Evolutionary conservation across 345 rosid species (phyloP).

Genomic region (Populus nigra): DNA sequence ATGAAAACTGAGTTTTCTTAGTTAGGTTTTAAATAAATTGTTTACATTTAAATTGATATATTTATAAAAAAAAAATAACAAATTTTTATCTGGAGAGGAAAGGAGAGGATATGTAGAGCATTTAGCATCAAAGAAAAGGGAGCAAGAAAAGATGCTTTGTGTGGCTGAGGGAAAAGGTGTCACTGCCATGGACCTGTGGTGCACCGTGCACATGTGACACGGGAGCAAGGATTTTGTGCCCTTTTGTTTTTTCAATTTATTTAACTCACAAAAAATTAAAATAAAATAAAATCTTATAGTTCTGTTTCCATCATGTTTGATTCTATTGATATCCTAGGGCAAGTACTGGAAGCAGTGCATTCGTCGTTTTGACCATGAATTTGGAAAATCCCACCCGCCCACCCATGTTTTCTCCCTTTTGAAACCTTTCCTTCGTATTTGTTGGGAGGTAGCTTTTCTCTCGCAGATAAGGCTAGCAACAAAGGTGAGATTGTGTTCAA

Average conservation of each 20-base stretch:
- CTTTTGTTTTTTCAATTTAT: neutral
- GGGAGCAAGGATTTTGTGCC: neutral
- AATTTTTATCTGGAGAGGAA: no score
- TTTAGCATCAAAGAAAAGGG: neutral
- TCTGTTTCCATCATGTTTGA: neutral
- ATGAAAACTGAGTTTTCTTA: no score
- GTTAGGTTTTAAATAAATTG: no score
- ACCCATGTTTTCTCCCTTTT: neutral
- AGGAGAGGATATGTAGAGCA: no score
- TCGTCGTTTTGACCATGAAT: neutral
- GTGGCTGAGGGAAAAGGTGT: conserved; percentile 3
- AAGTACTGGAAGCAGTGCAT: neutral
- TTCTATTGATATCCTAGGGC: neutral
- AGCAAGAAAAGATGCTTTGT: neutral
- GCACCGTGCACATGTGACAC: neutral
- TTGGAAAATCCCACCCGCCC: neutral
- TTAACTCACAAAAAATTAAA: neutral
- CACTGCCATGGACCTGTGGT: no score
- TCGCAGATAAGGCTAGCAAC: neutral
- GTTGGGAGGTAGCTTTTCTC: neutral
- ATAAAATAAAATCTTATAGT: neutral
- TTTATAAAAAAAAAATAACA: no score
- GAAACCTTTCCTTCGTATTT: neutral
- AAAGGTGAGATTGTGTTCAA: no score
- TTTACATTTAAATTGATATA: no score